Conservation (phyloP, 2,329 filamentous ascomycete species). For the Phyllosticta paracitricarpa region DNA sequence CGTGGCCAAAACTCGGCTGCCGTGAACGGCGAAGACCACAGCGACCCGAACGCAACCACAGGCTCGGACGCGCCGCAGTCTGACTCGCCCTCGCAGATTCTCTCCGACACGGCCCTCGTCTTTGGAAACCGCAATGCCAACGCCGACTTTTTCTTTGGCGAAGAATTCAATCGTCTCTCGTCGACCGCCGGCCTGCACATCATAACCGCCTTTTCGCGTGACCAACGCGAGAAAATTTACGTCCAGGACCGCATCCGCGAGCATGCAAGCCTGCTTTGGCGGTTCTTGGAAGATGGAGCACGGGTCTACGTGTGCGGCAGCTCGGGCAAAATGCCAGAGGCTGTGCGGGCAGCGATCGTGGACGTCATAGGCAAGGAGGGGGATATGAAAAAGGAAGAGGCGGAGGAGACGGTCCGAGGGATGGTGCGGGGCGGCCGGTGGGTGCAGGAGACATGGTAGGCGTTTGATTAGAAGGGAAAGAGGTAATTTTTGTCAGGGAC, state of each 20-base stretch:
- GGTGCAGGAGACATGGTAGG: slow-evolving; percentile 61
- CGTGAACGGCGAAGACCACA: background rate
- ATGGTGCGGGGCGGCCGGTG: slow-evolving; percentile 56
- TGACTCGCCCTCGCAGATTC: slow-evolving; percentile 15
- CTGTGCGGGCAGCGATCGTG: slow-evolving; percentile 56
- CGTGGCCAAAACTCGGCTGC: slow-evolving; percentile 12
- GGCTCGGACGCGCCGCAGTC: slow-evolving; percentile 15
- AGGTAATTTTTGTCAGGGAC: background rate
- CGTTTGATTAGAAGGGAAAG: background rate
- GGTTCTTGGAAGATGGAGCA: slow-evolving; percentile 43
- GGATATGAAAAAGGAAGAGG: slow-evolving; percentile 34
- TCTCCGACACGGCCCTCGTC: slow-evolving; percentile 48
- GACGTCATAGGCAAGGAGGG: slow-evolving; percentile 45
- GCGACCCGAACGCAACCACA: background rate
- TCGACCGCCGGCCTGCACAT: slow-evolving; percentile 40
- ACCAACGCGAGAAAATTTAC: slow-evolving; percentile 51
- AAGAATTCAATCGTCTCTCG: slow-evolving; percentile 44
- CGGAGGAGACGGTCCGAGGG: slow-evolving; percentile 44
- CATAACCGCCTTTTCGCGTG: slow-evolving; percentile 59
- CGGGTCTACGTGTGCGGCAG: slow-evolving; percentile 50
- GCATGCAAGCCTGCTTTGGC: slow-evolving; percentile 39
- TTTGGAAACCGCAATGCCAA: slow-evolving; percentile 70
- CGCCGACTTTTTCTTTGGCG: slow-evolving; percentile 71
- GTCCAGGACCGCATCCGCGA: slow-evolving; percentile 55
- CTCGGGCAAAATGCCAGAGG: slow-evolving; percentile 62